Percentiles rank a stretch among this genome's conserved stretches.
Conservation (phyloP, 1,139 yeast species). For the Zygosaccharomyces sapae region DNA sequence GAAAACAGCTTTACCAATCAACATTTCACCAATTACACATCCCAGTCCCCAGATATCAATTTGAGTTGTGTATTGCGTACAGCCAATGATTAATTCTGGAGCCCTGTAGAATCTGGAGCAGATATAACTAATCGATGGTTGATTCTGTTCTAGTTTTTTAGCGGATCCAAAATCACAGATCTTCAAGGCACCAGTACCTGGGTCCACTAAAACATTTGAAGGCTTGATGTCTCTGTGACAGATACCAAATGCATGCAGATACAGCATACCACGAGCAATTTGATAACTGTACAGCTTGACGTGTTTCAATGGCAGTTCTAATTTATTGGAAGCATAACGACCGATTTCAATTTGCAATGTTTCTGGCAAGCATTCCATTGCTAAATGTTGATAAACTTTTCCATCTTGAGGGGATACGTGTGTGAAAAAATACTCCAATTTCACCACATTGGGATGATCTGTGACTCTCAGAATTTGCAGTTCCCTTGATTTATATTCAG, state of each 20-base stretch:
- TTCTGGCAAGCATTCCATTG: conserved; percentile 82
- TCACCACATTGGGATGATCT: conserved; percentile 73
- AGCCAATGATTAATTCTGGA: conserved; percentile 76
- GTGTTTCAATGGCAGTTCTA: conserved; percentile 66
- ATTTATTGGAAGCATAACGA: conserved; percentile 57
- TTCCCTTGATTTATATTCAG: conserved; percentile 78
- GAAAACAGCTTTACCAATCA: conserved; percentile 73
- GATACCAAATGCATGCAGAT: conserved; percentile 72
- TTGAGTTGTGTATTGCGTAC: conserved; percentile 68
- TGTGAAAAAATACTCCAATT: conserved; percentile 65
- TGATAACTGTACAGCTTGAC: conserved; percentile 77
- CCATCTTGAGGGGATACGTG: conserved; percentile 51
- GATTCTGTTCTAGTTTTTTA: conserved; percentile 65
- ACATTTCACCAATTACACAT: conserved; percentile 81
- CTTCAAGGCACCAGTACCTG: conserved; percentile 58
- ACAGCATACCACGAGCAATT: conserved; percentile 75
- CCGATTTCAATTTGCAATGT: conserved; percentile 72
- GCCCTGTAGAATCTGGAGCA: conserved; percentile 81
- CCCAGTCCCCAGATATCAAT: conserved; percentile 86
- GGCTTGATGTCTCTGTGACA: conserved; percentile 83
- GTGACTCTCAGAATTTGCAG: conserved; percentile 69
- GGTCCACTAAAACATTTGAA: conserved; percentile 71
- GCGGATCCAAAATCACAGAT: conserved; percentile 84
- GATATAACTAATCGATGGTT: conserved; percentile 73
- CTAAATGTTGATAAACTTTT: conserved; percentile 69